Base-by-base conservation (phyloP, 2,329 filamentous ascomycete genomes). In the Polytolypa hystricis region DNA sequence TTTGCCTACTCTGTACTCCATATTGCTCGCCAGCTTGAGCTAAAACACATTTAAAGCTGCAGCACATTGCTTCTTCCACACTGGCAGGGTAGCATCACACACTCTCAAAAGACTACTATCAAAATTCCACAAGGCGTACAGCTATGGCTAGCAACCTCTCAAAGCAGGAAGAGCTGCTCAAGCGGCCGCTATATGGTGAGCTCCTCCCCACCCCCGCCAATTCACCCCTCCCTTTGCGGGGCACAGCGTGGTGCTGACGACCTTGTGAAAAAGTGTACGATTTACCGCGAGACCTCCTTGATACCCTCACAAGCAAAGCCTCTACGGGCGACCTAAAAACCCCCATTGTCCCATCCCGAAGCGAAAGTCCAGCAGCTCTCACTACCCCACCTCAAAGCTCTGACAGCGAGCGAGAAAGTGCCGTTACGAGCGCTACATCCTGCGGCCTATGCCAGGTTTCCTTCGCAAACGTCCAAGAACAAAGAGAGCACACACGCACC, bases 401-500 rank as follows among this genome's bases (percentile, higher is more conserved):
- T n/a, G 53, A 58, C 27, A 44, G 51, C 16, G 57, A 65, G 9
- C 57, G 55, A 23, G 53, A 63, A 15, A 64, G 48, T 52, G 55
- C 44, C 59, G 64, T 52, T 60, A 63, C 46, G 49, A 70, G 41
- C 7, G 72, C 82, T 4, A 86, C 83, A 40, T 74, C 84, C 10
- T 98, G 91, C 57, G 77, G 79, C 1, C 69, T 96, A 4, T 98
- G 91, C 61, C 68, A 71, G 26, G 69, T 86, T 25, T 66, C 71
- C 4, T 94, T 93, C 50, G 53, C 69, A 20, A 79, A 71, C 7
- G 70, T 93, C 5, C 70, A 77, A 42, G 89, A 96, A 43, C 89
- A 96, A 55, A 75, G 84, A 42, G 73, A 76, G 41, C 91, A 98
- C 60, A 77, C 84, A 40, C 82, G 84, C 50, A 94, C 89, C 7